Evolutionary conservation across 768 basidiomycete species (phyloP), one percentile per base, ranked within the genome.

Genomic region (Agrocybe praecox): DNA sequence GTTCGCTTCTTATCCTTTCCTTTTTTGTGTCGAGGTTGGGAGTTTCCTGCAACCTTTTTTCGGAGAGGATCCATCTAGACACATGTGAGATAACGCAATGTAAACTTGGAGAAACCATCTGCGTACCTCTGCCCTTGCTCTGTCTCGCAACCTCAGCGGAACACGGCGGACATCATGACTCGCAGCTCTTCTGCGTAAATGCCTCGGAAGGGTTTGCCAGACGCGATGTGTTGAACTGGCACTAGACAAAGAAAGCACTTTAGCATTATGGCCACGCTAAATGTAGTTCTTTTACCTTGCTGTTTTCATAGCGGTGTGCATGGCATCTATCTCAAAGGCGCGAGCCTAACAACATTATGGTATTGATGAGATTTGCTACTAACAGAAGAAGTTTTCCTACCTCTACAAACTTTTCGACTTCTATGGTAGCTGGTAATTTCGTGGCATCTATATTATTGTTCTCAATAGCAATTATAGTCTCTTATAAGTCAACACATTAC

Each of bases 111-210:
- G 12, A 26, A 65, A 74, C 54, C 15, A 12, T 40, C 12, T 5
- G 4, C 36, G n/a, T 64, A 94, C 96, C 82, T 98, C 96, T 24
- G 86, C 79, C 18, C 79, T 80, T 3, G 96, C 96, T 68, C 90
- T 91, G 46, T 84, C 85, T 52, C 96, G 82, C 26, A 98, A 76
- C 17, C 90, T 81, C n/a, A 83, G 69, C 1, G 96, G 96, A 26
- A 99, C 92, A 11, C 96, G 86, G 4, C 94, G 87, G 21, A 94
- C 87, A 70, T 98, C 90, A 70, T 98, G 96, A 65, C 93, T 95
- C 2, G 97, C 96, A 11, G 96, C 96, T 66, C 96, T 80, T 45
- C 96, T 82, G 24, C 97, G 84, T 21, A 99, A 80, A 72, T 95
- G 92, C 17, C 96, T 84, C 11, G 96, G 96, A 7, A 98, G 81